phyloP scores from a whole-genome alignment of 768 basidiomycete species.

The Lactarius psammicola region DNA sequence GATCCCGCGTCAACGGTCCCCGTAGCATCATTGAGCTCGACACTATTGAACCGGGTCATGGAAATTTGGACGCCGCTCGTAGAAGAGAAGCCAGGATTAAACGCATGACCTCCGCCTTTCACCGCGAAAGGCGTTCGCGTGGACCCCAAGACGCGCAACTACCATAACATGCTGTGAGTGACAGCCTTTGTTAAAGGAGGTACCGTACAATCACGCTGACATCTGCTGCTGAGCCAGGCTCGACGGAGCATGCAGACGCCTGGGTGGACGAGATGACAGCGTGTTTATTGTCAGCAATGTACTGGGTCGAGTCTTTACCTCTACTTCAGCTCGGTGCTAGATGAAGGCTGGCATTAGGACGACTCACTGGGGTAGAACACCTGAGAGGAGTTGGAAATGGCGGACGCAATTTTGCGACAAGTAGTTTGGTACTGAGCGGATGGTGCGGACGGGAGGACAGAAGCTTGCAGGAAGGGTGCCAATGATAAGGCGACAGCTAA shows the following conservation, averaged over 20 bases:
- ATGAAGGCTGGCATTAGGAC: not conserved
- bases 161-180: not conserved
- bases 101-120: constrained; percentile 28
- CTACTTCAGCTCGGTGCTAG: not conserved
- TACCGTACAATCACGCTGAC: constrained; percentile 25
- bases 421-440: not conserved
- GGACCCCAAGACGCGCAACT: constrained; percentile 23
- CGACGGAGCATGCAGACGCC: constrained; percentile 24
- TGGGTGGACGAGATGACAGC: not conserved
- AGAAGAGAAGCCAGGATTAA: constrained; percentile 31
- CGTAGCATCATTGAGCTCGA: not conserved
- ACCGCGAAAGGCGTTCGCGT: not conserved
- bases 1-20: constrained; percentile 28
- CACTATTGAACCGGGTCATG: constrained; percentile 29
- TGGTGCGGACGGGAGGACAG: not conserved
- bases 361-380: not conserved
- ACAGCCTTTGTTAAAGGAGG: not conserved
- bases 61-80: constrained; percentile 33
- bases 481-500: not conserved
- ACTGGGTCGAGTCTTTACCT: not conserved
- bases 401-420: not conserved
- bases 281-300: not conserved
- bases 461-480: not conserved
- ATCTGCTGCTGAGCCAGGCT: constrained; percentile 28
- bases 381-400: not conserved